Base-by-base conservation (phyloP, 208 protist species). In the Strigomonas galati region DNA sequence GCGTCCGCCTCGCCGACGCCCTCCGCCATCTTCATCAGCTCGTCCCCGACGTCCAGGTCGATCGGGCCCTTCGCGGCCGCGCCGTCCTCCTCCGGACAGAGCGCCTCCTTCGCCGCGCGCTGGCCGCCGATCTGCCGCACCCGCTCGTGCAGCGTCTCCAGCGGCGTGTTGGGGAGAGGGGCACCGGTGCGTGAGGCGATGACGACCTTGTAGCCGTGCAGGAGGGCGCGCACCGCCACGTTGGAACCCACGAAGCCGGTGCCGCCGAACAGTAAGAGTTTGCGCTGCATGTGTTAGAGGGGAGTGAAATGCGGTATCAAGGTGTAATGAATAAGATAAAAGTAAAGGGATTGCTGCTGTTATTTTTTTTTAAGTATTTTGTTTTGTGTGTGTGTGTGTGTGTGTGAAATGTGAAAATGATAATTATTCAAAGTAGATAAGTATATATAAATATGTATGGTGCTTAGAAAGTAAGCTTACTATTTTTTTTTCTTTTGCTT, bases 201-300 rank as follows among this genome's bases (percentile, higher is more conserved):
- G 23, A 92, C 68, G 23, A 94, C 85, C 15, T 65, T 62, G 66
- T 84, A 92, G 66, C 85, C 85, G 27, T 81, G 73, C 52, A 74
- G 66, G 5, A 94, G 72, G 6, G 88, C 82, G 31, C 81, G 86
- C 30, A 67, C 69, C 12, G 78, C 77, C 4, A 95, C 74, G 35
- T 67, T 23, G 67, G 74, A 76, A 19, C 89, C 89, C 21, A 95
- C 84, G 55, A 90, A 95, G 10, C 89, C 89, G 21, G 78, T 95
- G 10, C 86, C 89, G 24, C 89, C 89, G 69, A 95, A 92, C n/a
- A 93, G 56, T 6, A 95, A 61, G n/a, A 95, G 44, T 59, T 94
- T 95, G 62, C 76, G 76, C 43, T 83, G 74, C 69, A 77, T 78
- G 7, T 30, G 21, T 53, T n/a, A 60, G 31, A 63, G 37, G 57